Conservation (phyloP, 768 basidiomycete species). For the Psilocybe tampanensis region DNA sequence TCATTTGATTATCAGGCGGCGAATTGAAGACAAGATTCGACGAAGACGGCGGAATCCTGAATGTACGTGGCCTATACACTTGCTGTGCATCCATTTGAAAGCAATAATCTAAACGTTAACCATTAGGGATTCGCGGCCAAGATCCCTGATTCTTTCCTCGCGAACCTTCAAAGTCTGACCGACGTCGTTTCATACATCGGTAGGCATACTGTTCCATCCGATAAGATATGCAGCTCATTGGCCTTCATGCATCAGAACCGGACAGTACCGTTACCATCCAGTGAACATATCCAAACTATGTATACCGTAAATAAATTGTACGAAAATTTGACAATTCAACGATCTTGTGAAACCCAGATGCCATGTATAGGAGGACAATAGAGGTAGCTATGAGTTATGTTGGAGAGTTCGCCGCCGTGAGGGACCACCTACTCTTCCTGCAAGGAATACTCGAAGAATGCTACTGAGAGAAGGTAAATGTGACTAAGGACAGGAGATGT, state of each 20-base stretch:
- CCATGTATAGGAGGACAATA: too few species aligned
- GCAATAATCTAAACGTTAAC: not conserved
- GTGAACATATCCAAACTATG: slow-evolving; percentile 7
- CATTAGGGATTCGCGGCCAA: slow-evolving; percentile 24
- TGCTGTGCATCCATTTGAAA: not conserved
- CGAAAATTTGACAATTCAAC: too few species aligned
- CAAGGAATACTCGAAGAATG: too few species aligned
- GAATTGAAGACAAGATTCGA: slow-evolving; percentile 16
- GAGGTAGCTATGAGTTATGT: too few species aligned
- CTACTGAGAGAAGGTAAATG: too few species aligned
- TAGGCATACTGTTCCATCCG: slow-evolving; percentile 2
- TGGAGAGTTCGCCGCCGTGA: too few species aligned
- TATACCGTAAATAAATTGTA: too few species aligned
- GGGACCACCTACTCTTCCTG: too few species aligned
- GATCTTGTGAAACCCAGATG: too few species aligned
- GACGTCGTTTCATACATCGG: slow-evolving; percentile 21
- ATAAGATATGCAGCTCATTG: not conserved
- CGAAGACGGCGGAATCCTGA: slow-evolving; percentile 16
- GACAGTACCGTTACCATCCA: slow-evolving; percentile 24
- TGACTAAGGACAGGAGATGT: too few species aligned
- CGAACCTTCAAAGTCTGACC: slow-evolving; percentile 11
- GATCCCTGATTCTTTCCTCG: slow-evolving; percentile 19
- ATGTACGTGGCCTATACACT: slow-evolving; percentile 8
- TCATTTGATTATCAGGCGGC: slow-evolving; percentile 12
- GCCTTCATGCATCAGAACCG: slow-evolving; percentile 16